Base-by-base conservation (phyloP, 2,329 filamentous ascomycete genomes). In the Trichoderma koningiopsis region DNA sequence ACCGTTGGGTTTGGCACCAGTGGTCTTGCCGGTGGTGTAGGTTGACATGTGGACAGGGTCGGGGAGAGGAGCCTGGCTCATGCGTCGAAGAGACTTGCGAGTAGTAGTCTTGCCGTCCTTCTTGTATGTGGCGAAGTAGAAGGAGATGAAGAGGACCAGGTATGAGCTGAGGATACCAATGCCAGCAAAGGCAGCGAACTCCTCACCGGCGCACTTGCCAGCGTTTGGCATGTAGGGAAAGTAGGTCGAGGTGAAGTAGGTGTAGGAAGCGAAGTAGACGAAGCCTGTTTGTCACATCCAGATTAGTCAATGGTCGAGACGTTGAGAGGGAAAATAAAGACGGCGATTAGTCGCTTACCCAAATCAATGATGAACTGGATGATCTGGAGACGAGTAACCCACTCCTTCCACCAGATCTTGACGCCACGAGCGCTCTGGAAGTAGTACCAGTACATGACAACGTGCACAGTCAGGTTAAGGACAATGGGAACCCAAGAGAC, bases 401-500 rank as follows among this genome's bases (percentile, higher is more conserved):
- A 98, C 84, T 97, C 93, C 91, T 98, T 98, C 95, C 95, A 98
- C 94, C 94, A 97, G 83, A 97, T 96, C 77, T 91, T 91, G 81
- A 98, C 89, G 75, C 96, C 96, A 75, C 95, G 94, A 68, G 95
- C 94, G 78, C 93, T 95, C 87, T 98, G 95, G 91, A 98, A 98
- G 89, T 98, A 98, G 90, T 98, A 98, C 94, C 94, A 97, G 91
- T 98, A 98, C 95, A 98, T 98, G 79, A 97, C 92, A 70, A 98
- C 95, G 84, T 98, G 95, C 68, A 98, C 95, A 72, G 89, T 89
- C 78, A 98, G 84, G 87, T 98, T 98, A 76, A 98, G 89, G 66
- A 89, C 91, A 80, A 98, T 98, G 72, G 91, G 90, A 68, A 97
- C 93, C 95, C 95, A 98, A 71, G 94, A 97, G 69, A 98, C 95